Evolutionary conservation across 306 rosid species (phyloP).

Genomic region (Dalbergia cochinchinensis): DNA sequence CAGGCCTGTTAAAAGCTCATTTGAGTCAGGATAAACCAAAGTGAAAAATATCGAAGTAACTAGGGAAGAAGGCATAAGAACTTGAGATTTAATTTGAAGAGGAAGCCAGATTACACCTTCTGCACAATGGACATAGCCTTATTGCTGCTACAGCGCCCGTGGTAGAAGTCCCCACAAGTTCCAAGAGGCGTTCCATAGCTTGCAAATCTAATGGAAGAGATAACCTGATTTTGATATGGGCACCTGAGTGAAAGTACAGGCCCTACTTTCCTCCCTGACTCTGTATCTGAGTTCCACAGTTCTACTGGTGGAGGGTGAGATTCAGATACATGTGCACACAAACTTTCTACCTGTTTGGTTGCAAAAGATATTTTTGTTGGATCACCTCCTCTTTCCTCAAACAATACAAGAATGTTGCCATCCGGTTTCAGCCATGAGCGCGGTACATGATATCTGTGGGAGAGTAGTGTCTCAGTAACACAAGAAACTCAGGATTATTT

Average conservation of each 20-base stretch:
- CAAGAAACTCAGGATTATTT: constrained; percentile 44
- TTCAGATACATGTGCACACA: constrained; percentile 88
- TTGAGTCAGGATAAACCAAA: constrained; percentile 38
- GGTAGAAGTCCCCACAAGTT: constrained; percentile 78
- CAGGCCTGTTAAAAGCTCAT: constrained; percentile 73
- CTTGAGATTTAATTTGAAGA: not conserved
- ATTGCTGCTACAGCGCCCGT: constrained; percentile 78
- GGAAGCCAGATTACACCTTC: constrained; percentile 62
- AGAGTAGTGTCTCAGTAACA: constrained; percentile 5
- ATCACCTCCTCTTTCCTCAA: constrained; percentile 91
- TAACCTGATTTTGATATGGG: constrained; percentile 72
- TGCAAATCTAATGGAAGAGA: constrained; percentile 88
- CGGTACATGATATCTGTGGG: constrained; percentile 85
- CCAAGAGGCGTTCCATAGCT: constrained; percentile 91
- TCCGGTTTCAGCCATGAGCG: constrained; percentile 75
- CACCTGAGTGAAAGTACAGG: constrained; percentile 78
- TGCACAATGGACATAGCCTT: constrained; percentile 71
- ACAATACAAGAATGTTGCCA: constrained; percentile 76
- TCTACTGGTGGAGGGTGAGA: constrained; percentile 85
- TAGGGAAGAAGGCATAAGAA: not conserved
- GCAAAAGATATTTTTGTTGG: constrained; percentile 77
- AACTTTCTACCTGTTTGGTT: constrained; percentile 66
- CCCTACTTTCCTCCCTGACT: constrained; percentile 48
- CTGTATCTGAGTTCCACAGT: constrained; percentile 64
- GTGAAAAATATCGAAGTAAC: not conserved